A percentile compares a stretch with the other conserved stretches of the same genome.
These are phyloP conservation scores for Tetrastigma voinierianum DNA, from an alignment of 164 flowering plant genomes.

Conservation along the genomic window DNA sequence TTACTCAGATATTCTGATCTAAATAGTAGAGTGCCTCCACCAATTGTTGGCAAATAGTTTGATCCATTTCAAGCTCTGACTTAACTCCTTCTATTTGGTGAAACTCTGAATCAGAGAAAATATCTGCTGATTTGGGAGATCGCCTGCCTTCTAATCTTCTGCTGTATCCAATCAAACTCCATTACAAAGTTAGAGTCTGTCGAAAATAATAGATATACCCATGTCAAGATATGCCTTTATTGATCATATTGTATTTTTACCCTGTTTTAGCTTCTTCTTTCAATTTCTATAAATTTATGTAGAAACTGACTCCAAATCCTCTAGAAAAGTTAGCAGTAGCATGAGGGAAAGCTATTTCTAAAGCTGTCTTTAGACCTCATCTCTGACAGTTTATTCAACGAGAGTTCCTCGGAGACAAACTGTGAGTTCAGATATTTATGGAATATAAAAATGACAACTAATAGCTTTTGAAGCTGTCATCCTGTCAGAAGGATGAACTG, in stretches of 20 bases:
- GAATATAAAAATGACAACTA: too few relatives aligned
- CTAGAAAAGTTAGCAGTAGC: slow-evolving; percentile 92
- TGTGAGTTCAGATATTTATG: too few relatives aligned
- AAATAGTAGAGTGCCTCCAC: background rate
- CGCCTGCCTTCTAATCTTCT: slow-evolving; percentile 43
- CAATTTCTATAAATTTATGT: slow-evolving; percentile 13
- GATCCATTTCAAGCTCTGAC: background rate
- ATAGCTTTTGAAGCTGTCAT: slow-evolving; percentile 51
- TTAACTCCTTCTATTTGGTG: slow-evolving; percentile 21
- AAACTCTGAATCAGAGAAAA: slow-evolving; percentile 83
- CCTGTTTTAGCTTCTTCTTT: slow-evolving; percentile 1
- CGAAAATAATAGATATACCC: slow-evolving; percentile 81
- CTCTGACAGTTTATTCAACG: too few relatives aligned
- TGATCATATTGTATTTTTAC: background rate
- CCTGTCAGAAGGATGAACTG: slow-evolving; percentile 98
- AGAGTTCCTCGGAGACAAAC: too few relatives aligned
- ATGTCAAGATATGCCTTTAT: background rate
- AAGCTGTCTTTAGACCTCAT: too few relatives aligned
- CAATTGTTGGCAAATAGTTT: background rate
- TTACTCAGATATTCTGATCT: background rate
- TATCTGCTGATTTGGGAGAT: slow-evolving; percentile 78
- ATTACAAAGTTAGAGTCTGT: slow-evolving; percentile 41
- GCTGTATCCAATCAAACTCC: slow-evolving; percentile 53
- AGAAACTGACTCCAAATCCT: slow-evolving; percentile 66
- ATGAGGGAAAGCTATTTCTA: slow-evolving; percentile 92